A percentile compares a stretch with the other conserved stretches of the same genome.
Conservation (phyloP, 805 yeast species). For the Myxozyma monticola region DNA sequence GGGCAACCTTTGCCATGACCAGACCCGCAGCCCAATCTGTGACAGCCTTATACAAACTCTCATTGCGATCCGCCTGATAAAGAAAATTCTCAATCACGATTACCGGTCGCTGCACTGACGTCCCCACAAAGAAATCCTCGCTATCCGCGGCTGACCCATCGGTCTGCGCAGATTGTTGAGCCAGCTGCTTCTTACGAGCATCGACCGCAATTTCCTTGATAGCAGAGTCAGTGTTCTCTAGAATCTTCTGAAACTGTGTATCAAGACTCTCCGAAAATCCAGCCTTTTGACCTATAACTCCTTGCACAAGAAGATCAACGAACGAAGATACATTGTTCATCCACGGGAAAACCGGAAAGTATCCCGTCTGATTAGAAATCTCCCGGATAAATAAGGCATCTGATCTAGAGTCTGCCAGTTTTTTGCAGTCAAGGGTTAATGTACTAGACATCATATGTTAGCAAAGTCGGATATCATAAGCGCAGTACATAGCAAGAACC, state of each 20-base stretch:
- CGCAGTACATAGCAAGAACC: no score
- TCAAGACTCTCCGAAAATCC: conserved; percentile 84
- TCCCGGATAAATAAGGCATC: conserved; percentile 67
- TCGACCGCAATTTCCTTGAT: conserved; percentile 59
- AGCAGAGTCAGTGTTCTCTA: conserved; percentile 69
- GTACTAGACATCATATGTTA: conserved; percentile 39
- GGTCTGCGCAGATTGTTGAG: conserved; percentile 12
- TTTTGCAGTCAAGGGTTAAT: conserved; percentile 73
- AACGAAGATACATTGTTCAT: conserved; percentile 74
- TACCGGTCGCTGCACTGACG: conserved; percentile 83
- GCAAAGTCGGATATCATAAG: not conserved
- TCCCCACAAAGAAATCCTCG: conserved; percentile 73
- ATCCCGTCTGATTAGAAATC: conserved; percentile 78
- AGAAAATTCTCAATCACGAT: conserved; percentile 76
- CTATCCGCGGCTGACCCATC: conserved; percentile 27
- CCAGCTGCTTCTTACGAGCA: not conserved
- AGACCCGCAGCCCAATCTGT: conserved; percentile 89
- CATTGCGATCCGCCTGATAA: conserved; percentile 57
- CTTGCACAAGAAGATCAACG: conserved; percentile 81
- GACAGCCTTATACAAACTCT: conserved; percentile 67
- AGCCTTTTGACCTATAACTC: conserved; percentile 90
- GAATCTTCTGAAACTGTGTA: conserved; percentile 75
- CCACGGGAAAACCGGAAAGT: conserved; percentile 94
- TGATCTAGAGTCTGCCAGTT: conserved; percentile 66
- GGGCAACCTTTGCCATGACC: conserved; percentile 77